Base-by-base conservation (phyloP, 108 stramenopile species). In the Cyclotella sp. region DNA sequence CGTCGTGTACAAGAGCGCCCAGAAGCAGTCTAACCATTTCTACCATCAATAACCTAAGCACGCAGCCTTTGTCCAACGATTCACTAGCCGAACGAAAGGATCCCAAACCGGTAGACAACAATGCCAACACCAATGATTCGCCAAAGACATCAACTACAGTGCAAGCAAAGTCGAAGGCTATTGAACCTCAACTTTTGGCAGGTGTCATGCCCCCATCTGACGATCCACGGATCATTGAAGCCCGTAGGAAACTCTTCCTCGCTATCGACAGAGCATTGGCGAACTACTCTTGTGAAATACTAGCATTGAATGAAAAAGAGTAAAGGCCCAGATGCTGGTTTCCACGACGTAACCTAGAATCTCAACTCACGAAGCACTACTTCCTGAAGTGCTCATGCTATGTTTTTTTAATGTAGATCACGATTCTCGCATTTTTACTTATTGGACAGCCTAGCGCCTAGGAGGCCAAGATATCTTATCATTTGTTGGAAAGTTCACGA, bases 201-300 rank as follows among this genome's bases (percentile, higher is more conserved):
- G 59, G 68, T 8, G 41, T 41, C 40, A 41, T 74, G 49, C 44
- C 81, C 14, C 63, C 69, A 9, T 75, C 81, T 15, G 53, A 71
- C 21, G 77, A 83, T 63, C 46, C 77, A 18, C 78, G 78, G 41
- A 73, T 83, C 22, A 18, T 75, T 10, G 67, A 43, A 55, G 82
- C 82, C 16, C 42, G 78, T 39, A 68, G 51, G 44, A 73, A 68
- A 57, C 46, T 83, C 7, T 79, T 72, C 68, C 30, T 40, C 30
- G 75, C 68, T 7, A 84, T 80, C 15, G 78, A 79, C 53, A 47
- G 24, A 5, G 78, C 79, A n/a, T 72, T 85, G 75, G 72, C 72
- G 19, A 63, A 66, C 18, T 82, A 84, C 21, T 83, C 77, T 11
- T 41, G 52, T 5, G 82, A 83, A 61, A 75, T 83, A 49, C 16